Conservation (phyloP, 176 grass and related monocot genomes). For the Paspalum vaginatum region DNA sequence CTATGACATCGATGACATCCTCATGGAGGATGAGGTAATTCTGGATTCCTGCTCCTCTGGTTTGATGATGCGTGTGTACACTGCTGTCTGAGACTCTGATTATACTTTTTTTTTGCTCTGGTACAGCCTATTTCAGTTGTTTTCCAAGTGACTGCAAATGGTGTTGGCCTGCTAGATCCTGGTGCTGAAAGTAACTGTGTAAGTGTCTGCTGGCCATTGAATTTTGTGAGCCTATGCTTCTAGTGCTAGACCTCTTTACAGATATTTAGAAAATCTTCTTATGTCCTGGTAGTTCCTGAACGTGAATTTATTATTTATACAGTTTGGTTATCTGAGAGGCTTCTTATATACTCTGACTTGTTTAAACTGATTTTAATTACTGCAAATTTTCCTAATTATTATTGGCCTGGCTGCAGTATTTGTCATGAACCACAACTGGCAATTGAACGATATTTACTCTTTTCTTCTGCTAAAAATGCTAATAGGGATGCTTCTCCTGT, state of each 20-base stretch:
- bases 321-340: constrained; percentile 8
- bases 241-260: not conserved
- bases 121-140: constrained; percentile 65
- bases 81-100: not conserved
- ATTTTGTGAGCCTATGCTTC: not conserved
- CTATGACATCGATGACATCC: constrained; percentile 73
- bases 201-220: constrained; percentile 3
- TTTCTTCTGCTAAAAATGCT: not conserved
- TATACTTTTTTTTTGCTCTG: not conserved
- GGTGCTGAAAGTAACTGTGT: constrained; percentile 71
- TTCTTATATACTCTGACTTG: not conserved
- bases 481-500: not conserved
- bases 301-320: not conserved
- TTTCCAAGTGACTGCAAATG: constrained; percentile 75
- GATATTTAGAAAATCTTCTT: not conserved
- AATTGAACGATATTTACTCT: not conserved
- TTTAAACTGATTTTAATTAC: not conserved
- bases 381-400: not conserved
- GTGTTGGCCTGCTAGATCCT: constrained; percentile 78
- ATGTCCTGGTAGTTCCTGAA: not conserved
- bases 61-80: not conserved
- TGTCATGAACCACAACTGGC: not conserved
- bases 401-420: not conserved
- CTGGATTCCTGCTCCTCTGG: not conserved
- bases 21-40: constrained; percentile 81